Base-by-base conservation (phyloP, 2,329 filamentous ascomycete species). In the Trichoderma asperellum region DNA sequence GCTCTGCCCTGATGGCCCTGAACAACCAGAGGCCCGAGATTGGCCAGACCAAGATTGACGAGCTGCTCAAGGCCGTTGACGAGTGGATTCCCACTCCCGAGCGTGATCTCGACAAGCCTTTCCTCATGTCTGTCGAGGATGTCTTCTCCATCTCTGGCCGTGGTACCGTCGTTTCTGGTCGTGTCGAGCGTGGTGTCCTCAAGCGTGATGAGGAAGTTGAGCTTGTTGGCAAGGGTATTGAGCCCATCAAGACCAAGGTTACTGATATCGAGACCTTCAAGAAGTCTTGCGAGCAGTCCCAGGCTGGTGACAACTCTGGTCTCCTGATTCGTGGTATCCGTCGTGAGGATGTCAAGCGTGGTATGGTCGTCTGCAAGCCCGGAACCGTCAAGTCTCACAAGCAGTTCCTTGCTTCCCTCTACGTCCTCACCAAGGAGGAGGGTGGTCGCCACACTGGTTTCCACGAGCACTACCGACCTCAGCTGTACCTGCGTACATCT, bases 191-290 rank as follows among this genome's bases (percentile, higher is more conserved):
- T 80, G 96, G 96, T 85, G 82, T 89, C 69, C 85, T 99, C 78
- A 98, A 97, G 92, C 93, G 89, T 83, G 96, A 99, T 81, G 87
- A 90, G 73, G 96, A 99, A 79, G 89, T 99, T 74, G 96, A 99
- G 87, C 88, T 99, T 73, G 88, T 99, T 71, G 96, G 96, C 80
- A 97, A 96, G 86, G 89, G 91, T 75, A 82, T 84, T 69, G 87
- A 89, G 57, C 84, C 93, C 74, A 92, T 98, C 87, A 97, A 96
- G 90, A 98, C 96, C 82, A 98, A 97, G 88, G 95, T 99, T 74
- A 99, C 96, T 78, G 96, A 99, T 79, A 98, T 99, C 75, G 96
- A 99, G 87, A 99, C 95, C 74, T 99, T 99, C 88, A 97, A 98
- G 89, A 99, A 99, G 89, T 96, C 94, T 61, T 98, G 96, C 83